A percentile compares a stretch with the other conserved stretches of the same genome.
phyloP scores from a whole-genome alignment of 1,139 yeast genomes.

The Spencermartinsiella ligniputridi region DNA sequence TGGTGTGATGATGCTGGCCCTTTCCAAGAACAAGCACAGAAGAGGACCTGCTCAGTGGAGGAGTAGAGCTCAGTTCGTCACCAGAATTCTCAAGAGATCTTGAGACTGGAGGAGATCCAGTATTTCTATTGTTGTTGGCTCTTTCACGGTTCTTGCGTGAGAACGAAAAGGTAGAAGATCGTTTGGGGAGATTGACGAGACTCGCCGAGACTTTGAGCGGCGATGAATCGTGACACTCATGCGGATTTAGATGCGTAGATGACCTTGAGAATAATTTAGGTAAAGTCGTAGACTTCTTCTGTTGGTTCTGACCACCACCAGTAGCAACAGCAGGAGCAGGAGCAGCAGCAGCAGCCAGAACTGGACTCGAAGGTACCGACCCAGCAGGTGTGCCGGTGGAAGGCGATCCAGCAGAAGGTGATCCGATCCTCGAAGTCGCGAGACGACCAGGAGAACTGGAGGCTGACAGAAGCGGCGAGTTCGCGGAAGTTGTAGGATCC shows the following conservation, averaged over 20 bases:
- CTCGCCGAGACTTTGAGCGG: background rate
- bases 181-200: conserved; percentile 3
- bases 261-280: conserved; percentile 6
- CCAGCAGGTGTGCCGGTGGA: no score
- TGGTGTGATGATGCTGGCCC: background rate
- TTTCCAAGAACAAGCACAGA: background rate
- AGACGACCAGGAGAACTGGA: background rate
- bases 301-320: background rate
- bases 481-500: background rate
- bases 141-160: background rate
- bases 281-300: background rate
- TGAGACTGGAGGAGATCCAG: background rate
- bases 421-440: background rate
- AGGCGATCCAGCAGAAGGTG: no score
- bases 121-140: background rate
- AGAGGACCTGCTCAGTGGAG: background rate
- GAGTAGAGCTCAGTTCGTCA: background rate
- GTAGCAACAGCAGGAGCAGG: background rate
- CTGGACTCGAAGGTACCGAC: background rate
- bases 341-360: background rate
- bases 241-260: background rate
- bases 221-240: background rate
- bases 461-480: conserved; percentile 1
- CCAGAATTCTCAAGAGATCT: background rate
- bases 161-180: conserved; percentile 6